phyloP scores from a whole-genome alignment of 257 asterid species.

The Ajuga chamaepitys region DNA sequence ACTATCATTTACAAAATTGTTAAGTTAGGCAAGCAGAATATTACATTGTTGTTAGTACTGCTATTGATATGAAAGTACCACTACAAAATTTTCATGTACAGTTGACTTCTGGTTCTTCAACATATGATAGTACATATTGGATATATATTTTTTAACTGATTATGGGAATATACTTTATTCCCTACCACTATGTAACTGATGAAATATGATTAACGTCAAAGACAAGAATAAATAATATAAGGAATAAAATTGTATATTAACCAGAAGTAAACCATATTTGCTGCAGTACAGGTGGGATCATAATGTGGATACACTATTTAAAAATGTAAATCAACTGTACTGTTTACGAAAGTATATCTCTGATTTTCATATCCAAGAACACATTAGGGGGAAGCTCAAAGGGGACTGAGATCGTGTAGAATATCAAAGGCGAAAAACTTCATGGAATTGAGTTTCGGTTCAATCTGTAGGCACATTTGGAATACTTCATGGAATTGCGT shows the following conservation, averaged over 20 bases:
- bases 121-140: not conserved
- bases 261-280: not conserved
- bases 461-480: too few species aligned
- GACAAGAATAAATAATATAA: not conserved
- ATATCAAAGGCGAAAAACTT: not conserved
- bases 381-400: conserved; percentile 8
- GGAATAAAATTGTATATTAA: not conserved
- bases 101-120: conserved; percentile 3
- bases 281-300: not conserved
- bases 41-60: conserved; percentile 8
- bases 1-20: not conserved
- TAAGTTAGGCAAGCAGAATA: too few species aligned
- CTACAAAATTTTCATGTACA: not conserved
- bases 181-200: not conserved
- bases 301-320: not conserved
- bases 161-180: not conserved
- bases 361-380: not conserved
- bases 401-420: not conserved
- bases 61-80: not conserved
- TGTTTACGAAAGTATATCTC: not conserved
- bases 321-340: too few species aligned
- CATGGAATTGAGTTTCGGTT: too few species aligned
- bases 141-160: not conserved
- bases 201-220: conserved; percentile 5
- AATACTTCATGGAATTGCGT: too few species aligned